Base-by-base conservation (phyloP, 139 green algal species). In the Chlorella sp. region DNA sequence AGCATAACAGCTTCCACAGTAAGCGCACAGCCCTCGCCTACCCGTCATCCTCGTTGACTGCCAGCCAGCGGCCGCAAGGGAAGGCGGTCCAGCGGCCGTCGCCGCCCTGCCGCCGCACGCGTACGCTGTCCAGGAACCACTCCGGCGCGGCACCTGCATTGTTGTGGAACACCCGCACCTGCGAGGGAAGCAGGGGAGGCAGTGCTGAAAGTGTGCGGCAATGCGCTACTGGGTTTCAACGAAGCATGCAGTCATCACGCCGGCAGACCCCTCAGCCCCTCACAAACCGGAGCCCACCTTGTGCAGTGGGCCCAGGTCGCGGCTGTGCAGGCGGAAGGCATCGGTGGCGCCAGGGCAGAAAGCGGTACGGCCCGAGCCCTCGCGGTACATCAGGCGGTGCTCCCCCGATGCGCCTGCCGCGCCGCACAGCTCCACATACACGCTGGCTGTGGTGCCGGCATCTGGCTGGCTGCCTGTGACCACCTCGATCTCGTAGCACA, bases 151-250 rank as follows among this genome's bases (percentile, higher is more conserved):
- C 72, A 20, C 92, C 93, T 0, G 81, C 91, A 80, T 92, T 93
- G 88, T 95, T 94, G 78, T 96, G 93, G 83, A 91, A 93, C 26
- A 97, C 86, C 8, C 87, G 88, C 67, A 95, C 83, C 69, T 88
- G 76, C 48, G 73, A 51, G 8, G 56, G 40, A 4, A 40, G 77
- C 38, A 41, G 40, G 1, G 16, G 22, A 22, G 24, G 32, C 38
- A 14, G 56, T 30, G 48, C 9, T 65, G 56, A 30, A 65, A 16
- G 30, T 30, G 56, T n/a, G 56, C 7, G 56, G 3, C 13, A 9
- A 65, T 3, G 7, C 56, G 30, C 3, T 24, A 65, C 56, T n/a
- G 56, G 56, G 9, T n/a, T 20, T 3, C 56, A 4, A n/a, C n/a
- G n/a, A n/a, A n/a, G n/a, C n/a, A n/a, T n/a, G n/a, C n/a, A n/a